Evolutionary conservation across 148 eudicot species (phyloP).

Genomic region (Amaranthus cruentus): DNA sequence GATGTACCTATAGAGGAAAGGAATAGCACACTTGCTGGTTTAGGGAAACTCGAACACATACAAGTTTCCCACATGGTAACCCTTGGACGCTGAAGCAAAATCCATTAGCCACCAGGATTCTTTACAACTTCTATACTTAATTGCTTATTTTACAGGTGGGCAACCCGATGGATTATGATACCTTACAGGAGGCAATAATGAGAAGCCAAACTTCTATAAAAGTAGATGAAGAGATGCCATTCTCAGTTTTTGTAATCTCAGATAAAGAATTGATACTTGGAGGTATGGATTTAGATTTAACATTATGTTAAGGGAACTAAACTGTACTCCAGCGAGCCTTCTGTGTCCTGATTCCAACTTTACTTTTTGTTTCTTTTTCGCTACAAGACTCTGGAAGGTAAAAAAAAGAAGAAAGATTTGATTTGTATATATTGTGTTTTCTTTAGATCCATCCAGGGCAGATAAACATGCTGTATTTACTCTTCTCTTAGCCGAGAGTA

Average conservation of each 20-base stretch:
- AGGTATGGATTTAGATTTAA: slow-evolving; percentile 38
- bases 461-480: slow-evolving; percentile 89
- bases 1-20: slow-evolving; percentile 73
- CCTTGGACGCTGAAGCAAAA: slow-evolving; percentile 9
- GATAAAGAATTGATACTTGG: slow-evolving; percentile 67
- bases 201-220: slow-evolving; percentile 46
- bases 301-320: background rate
- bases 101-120: background rate
- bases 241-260: slow-evolving; percentile 74
- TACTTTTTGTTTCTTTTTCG: too few relatives aligned
- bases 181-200: slow-evolving; percentile 53
- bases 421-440: slow-evolving; percentile 16
- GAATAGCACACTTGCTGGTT: slow-evolving; percentile 38
- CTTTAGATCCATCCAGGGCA: slow-evolving; percentile 74
- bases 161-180: slow-evolving; percentile 75
- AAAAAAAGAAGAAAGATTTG: background rate
- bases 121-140: slow-evolving; percentile 8
- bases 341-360: too few relatives aligned
- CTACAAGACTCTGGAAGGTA: background rate
- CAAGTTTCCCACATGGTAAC: slow-evolving; percentile 69
- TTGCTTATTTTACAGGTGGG: slow-evolving; percentile 50
- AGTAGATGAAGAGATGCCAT: slow-evolving; percentile 54
- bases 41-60: slow-evolving; percentile 54
- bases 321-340: too few relatives aligned
- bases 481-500: slow-evolving; percentile 86